Evolutionary conservation across 352 stramenopile genomes (phyloP).

Genomic region (Saprolegnia diclina): DNA sequence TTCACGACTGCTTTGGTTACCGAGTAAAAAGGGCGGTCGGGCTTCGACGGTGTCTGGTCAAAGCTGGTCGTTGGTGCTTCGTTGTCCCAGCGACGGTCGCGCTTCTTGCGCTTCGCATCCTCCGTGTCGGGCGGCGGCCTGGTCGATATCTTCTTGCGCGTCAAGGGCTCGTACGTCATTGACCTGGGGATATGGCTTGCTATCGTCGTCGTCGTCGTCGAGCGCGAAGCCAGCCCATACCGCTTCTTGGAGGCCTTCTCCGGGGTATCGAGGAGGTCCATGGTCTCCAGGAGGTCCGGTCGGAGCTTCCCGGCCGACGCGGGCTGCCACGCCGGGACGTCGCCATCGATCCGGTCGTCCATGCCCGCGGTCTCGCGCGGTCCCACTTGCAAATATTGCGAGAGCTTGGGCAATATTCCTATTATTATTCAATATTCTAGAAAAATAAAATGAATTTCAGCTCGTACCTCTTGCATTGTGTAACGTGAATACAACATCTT

Average conservation of each 20-base stretch:
- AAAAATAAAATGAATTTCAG: not conserved
- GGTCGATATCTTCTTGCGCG: not conserved
- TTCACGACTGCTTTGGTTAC: not conserved
- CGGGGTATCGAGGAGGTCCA: not conserved
- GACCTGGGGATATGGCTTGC: not conserved
- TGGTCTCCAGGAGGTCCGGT: not conserved
- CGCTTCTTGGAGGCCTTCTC: not conserved
- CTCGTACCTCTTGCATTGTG: too few relatives aligned
- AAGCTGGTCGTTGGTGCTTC: not conserved
- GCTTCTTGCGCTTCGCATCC: not conserved
- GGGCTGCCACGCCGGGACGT: not conserved
- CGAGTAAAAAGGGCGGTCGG: not conserved
- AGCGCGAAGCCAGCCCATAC: too few relatives aligned
- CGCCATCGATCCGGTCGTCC: not conserved
- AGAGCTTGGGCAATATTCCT: too few relatives aligned
- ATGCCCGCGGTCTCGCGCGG: not conserved
- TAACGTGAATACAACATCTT: too few relatives aligned
- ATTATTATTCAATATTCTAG: too few relatives aligned
- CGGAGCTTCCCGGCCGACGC: not conserved
- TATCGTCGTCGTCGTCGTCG: not conserved
- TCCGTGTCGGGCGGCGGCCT: not conserved
- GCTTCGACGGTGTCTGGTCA: too few relatives aligned
- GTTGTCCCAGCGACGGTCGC: not conserved
- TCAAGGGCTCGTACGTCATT: not conserved
- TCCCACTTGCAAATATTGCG: not conserved